Evolutionary conservation across 192 early-diverging fungal species (phyloP).

Genomic region (Umbelopsis sp.): DNA sequence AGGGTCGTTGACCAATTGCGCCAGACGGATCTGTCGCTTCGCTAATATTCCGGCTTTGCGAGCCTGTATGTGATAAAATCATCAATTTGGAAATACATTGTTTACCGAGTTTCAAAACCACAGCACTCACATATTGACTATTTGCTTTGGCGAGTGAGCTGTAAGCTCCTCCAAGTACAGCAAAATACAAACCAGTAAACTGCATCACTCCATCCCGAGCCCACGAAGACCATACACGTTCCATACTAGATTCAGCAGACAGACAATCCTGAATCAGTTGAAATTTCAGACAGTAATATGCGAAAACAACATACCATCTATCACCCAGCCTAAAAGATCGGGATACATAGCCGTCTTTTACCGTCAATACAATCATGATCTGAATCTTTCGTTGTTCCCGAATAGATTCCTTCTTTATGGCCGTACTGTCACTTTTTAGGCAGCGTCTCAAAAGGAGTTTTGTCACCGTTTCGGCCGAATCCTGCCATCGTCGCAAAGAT

Average conservation of each 20-base stretch:
- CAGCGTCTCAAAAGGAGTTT: neutral
- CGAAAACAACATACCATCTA: neutral
- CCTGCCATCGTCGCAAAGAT: neutral
- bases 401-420: no score
- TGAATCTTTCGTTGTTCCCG: neutral
- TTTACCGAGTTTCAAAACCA: neutral
- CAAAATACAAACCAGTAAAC: constrained; percentile 41
- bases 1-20: constrained; percentile 38
- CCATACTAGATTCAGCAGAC: neutral
- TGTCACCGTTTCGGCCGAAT: neutral
- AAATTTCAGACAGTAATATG: no score
- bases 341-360: neutral
- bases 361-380: neutral
- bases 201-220: constrained; percentile 7
- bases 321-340: neutral
- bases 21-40: constrained; percentile 40
- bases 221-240: neutral
- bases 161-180: constrained; percentile 48
- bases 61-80: constrained; percentile 27
- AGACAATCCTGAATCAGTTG: neutral
- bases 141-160: constrained; percentile 47
- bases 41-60: constrained; percentile 39
- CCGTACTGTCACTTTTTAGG: neutral
- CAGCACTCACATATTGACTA: constrained; percentile 31
- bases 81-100: neutral